phyloP scores from a whole-genome alignment of 2,329 filamentous ascomycete genomes.

The Ceratocystis albifundus region DNA sequence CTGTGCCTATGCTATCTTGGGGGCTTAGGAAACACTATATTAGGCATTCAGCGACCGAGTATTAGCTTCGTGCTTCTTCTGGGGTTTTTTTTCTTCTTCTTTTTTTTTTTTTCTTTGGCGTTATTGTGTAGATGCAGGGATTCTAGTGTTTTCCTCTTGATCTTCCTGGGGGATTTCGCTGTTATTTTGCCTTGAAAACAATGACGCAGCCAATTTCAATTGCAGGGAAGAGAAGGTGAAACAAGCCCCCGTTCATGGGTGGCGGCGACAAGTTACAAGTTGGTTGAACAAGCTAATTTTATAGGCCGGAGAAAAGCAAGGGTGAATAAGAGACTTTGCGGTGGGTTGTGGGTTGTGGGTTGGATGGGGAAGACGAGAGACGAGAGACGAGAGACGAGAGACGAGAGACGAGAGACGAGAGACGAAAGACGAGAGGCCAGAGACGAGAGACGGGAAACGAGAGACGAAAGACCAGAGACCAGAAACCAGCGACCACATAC shows the following conservation, averaged over 20 bases:
- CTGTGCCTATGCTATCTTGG: background rate
- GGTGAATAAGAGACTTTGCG: too few species aligned
- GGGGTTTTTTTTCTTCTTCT: background rate
- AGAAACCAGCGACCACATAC: too few species aligned
- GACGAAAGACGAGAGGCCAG: too few species aligned
- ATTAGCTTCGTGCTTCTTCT: background rate
- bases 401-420: too few species aligned
- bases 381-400: background rate
- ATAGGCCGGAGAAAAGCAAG: background rate
- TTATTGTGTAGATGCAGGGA: background rate
- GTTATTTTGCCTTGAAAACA: background rate
- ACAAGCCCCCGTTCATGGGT: slow-evolving; percentile 1
- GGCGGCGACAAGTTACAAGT: background rate
- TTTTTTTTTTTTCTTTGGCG: background rate
- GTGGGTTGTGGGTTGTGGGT: background rate
- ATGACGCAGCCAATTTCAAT: background rate
- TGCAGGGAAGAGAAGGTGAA: background rate
- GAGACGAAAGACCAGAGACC: too few species aligned
- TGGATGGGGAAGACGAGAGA: background rate
- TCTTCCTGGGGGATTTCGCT: background rate
- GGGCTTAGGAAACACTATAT: background rate
- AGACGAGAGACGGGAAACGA: too few species aligned
- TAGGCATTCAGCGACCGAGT: background rate
- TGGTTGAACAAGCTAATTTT: background rate
- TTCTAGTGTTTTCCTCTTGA: background rate